phyloP scores from a whole-genome alignment of 129 eudicot genomes.

The Tagetes patula region DNA sequence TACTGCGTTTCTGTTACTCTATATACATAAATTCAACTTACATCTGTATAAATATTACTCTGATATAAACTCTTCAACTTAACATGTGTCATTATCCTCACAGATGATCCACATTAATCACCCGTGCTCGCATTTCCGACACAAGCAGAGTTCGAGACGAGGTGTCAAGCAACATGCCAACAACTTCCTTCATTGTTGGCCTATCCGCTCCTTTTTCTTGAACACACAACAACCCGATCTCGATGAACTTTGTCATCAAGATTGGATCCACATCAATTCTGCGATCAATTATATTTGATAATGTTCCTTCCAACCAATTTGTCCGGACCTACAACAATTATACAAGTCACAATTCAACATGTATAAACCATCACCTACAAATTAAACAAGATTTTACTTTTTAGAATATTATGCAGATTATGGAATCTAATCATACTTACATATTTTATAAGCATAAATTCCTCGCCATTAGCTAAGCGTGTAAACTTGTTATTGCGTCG shows the following conservation, averaged over 20 bases:
- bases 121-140: not conserved
- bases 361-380: not conserved
- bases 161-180: not conserved
- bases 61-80: slow-evolving; percentile 20
- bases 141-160: not conserved
- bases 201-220: not conserved
- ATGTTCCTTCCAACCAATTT: slow-evolving; percentile 16
- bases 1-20: no score
- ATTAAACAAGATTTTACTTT: not conserved
- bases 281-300: slow-evolving; percentile 2
- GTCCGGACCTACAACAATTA: not conserved
- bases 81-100: not conserved
- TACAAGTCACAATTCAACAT: not conserved
- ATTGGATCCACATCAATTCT: slow-evolving; percentile 2
- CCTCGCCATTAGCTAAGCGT: not conserved
- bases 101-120: not conserved
- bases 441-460: not conserved
- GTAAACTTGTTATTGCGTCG: not conserved
- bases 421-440: slow-evolving; percentile 8
- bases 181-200: slow-evolving; percentile 20
- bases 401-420: no score
- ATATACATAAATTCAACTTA: no score
- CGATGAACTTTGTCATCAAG: not conserved
- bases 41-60: not conserved
- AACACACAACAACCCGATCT: slow-evolving; percentile 19